phyloP scores from a whole-genome alignment of 257 asterid genomes.

The Cruciata laevipes region DNA sequence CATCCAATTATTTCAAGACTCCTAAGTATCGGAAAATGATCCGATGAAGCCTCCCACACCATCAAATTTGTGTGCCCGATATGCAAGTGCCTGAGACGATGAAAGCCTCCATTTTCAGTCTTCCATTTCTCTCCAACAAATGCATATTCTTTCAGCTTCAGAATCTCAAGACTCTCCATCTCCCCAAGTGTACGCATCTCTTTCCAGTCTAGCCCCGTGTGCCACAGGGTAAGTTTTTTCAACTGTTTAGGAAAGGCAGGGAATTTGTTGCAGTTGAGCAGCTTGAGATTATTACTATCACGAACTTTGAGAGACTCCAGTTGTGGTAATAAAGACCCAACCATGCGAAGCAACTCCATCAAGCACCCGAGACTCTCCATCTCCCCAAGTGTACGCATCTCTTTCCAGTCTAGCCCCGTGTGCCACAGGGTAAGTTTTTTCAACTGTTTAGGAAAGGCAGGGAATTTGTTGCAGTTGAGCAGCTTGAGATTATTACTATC shows the following conservation, averaged over 20 bases:
- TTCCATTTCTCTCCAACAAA: constrained; percentile 18
- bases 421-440: constrained; percentile 13
- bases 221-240: constrained; percentile 10
- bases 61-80: not conserved
- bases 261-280: no score
- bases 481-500: no score
- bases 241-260: constrained; percentile 13
- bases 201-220: constrained; percentile 17
- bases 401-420: constrained; percentile 14
- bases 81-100: constrained; percentile 15
- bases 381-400: constrained; percentile 15
- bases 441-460: constrained; percentile 13
- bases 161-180: constrained; percentile 17
- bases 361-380: constrained; percentile 13
- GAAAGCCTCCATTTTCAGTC: constrained; percentile 16
- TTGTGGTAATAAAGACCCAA: no score
- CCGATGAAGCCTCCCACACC: not conserved
- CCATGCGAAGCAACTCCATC: no score
- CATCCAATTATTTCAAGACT: not conserved
- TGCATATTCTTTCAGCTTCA: constrained; percentile 22
- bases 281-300: no score
- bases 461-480: not conserved
- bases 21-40: not conserved
- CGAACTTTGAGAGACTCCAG: no score
- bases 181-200: constrained; percentile 14